Percentiles rank a stretch among this genome's conserved stretches.
Conservation (phyloP, 2,329 filamentous ascomycete species). For the Monilinia polystroma region DNA sequence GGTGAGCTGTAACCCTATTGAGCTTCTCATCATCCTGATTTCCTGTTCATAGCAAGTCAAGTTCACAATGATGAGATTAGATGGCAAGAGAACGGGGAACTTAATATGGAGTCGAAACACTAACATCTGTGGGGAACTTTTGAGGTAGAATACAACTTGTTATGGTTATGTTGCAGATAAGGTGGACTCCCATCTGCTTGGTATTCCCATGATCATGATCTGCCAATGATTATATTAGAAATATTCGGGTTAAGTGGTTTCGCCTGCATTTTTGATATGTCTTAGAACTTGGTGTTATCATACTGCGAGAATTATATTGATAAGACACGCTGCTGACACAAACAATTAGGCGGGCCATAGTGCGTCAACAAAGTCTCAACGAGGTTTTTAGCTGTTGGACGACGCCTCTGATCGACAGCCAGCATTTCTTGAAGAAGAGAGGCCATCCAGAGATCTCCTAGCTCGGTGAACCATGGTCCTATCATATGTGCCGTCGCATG, state of each 20-base stretch:
- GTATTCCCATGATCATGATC: too few species aligned
- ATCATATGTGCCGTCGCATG: conserved; percentile 29
- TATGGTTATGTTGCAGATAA: too few species aligned
- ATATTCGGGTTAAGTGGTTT: background rate
- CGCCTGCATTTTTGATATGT: background rate
- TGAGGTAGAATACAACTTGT: too few species aligned
- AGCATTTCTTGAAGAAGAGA: conserved; percentile 24
- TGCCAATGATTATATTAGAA: background rate
- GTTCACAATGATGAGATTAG: too few species aligned
- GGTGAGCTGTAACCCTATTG: background rate
- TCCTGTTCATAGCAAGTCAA: background rate
- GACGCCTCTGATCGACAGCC: conserved; percentile 21
- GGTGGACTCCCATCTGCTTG: too few species aligned
- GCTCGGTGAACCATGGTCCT: conserved; percentile 26
- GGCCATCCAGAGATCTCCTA: conserved; percentile 19
- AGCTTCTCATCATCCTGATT: background rate
- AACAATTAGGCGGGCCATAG: background rate
- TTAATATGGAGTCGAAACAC: too few species aligned
- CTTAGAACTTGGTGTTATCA: background rate
- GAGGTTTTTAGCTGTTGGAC: conserved; percentile 24
- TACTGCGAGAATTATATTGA: background rate
- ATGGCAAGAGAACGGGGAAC: too few species aligned
- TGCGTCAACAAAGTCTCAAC: background rate
- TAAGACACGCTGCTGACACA: background rate
- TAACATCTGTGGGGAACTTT: too few species aligned